Evolutionary conservation across 2,329 filamentous ascomycete species (phyloP).

Genomic region (Aureobasidium sp.): DNA sequence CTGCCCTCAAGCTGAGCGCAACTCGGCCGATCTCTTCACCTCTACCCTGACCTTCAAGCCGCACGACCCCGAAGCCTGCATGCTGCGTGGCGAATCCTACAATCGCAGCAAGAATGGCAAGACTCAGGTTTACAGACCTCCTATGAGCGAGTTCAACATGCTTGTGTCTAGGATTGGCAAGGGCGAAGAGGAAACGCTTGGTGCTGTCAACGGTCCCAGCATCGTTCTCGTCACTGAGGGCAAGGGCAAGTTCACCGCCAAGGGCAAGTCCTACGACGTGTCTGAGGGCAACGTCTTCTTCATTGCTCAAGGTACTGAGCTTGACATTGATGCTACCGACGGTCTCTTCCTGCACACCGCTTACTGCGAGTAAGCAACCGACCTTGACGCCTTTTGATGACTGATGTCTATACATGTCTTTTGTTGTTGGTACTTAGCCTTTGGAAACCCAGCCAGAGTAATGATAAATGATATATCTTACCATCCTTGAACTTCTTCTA

Average conservation of each 20-base stretch:
- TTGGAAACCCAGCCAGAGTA: background rate
- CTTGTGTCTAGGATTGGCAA: constrained; percentile 50
- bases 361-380: constrained; percentile 33
- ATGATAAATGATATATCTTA: background rate
- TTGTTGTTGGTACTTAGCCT: constrained; percentile 2
- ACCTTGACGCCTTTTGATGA: background rate
- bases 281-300: constrained; percentile 61
- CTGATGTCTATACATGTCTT: background rate
- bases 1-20: constrained; percentile 59
- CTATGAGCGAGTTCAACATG: constrained; percentile 67
- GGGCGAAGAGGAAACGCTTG: constrained; percentile 54
- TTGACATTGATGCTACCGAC: constrained; percentile 40
- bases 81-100: constrained; percentile 46
- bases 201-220: constrained; percentile 52
- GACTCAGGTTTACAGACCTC: constrained; percentile 58
- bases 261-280: constrained; percentile 47
- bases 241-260: constrained; percentile 48
- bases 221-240: constrained; percentile 58
- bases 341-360: constrained; percentile 44
- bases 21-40: constrained; percentile 58
- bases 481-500: too few species aligned
- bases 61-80: constrained; percentile 51
- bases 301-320: constrained; percentile 51
- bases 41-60: constrained; percentile 57
- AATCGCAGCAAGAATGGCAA: constrained; percentile 51